Evolutionary conservation across 768 basidiomycete genomes (phyloP).

Genomic region (Tylopilus subfusipes): DNA sequence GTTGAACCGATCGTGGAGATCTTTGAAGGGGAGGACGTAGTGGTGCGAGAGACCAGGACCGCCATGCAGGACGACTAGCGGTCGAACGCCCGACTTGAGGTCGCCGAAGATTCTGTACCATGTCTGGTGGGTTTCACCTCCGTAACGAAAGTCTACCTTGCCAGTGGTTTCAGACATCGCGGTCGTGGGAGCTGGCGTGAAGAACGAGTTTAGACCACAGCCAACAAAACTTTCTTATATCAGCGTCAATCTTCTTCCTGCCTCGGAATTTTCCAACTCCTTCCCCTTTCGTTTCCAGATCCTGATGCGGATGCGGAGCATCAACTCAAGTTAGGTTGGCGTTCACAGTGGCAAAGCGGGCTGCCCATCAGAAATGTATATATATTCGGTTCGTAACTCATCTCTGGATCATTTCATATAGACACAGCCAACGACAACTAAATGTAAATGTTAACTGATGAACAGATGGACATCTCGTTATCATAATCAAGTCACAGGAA

Average conservation of each 20-base stretch:
- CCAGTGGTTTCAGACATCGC: constrained; percentile 24
- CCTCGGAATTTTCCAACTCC: not conserved
- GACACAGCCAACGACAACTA: not conserved
- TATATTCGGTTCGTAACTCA: not conserved
- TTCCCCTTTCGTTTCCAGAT: not conserved
- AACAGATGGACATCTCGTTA: not conserved
- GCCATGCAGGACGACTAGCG: constrained; percentile 45
- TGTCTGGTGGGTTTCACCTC: constrained; percentile 34
- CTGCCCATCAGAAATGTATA: not conserved
- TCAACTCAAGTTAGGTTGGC: not conserved
- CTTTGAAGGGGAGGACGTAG: constrained; percentile 38
- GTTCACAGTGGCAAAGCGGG: not conserved
- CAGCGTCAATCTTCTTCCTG: not conserved
- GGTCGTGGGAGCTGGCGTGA: not conserved
- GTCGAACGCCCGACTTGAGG: constrained; percentile 29
- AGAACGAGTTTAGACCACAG: not conserved
- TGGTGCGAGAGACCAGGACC: constrained; percentile 40
- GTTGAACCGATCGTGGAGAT: constrained; percentile 29
- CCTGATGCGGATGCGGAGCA: not conserved
- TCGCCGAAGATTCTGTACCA: constrained; percentile 46
- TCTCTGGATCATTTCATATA: not conserved
- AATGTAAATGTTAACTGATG: too few species aligned
- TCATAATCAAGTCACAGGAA: not conserved
- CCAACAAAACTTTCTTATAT: not conserved
- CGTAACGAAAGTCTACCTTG: constrained; percentile 18